Evolutionary conservation across 116 monocot genomes (phyloP).

Genomic region (Posidonia oceanica): DNA sequence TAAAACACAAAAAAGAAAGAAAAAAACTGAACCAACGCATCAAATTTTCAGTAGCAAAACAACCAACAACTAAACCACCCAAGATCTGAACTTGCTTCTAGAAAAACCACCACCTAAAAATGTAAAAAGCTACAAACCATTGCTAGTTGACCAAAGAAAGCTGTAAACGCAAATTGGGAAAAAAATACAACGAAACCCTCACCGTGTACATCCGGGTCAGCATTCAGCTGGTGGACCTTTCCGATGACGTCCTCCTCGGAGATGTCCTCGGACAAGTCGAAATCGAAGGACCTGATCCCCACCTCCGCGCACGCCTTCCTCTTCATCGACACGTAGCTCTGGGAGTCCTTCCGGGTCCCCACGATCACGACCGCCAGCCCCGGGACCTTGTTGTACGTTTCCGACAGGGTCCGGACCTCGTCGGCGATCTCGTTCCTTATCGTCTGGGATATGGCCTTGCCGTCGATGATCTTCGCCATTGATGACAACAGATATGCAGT

Average conservation of each 20-base stretch:
- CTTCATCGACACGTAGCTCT: constrained; percentile 85
- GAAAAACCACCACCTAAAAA: no score
- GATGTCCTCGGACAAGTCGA: constrained; percentile 60
- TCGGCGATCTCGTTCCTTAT: constrained; percentile 68
- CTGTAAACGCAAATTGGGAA: no score
- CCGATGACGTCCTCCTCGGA: constrained; percentile 51
- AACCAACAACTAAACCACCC: no score
- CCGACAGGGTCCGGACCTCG: constrained; percentile 53
- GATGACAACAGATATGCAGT: neutral
- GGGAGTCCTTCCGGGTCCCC: constrained; percentile 81
- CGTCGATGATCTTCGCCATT: constrained; percentile 87
- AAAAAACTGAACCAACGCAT: no score
- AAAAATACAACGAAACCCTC: neutral
- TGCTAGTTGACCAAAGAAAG: no score
- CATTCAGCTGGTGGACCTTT: constrained; percentile 67
- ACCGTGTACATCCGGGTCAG: constrained; percentile 77
- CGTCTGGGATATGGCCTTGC: constrained; percentile 76
- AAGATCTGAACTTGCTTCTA: no score
- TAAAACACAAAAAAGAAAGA: no score
- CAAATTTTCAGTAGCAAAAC: no score
- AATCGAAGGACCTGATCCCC: constrained; percentile 64
- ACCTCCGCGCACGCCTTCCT: constrained; percentile 92
- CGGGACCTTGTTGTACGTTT: constrained; percentile 50
- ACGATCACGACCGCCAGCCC: constrained; percentile 93
- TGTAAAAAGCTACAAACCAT: no score